Conservation (phyloP, 2,329 filamentous ascomycete genomes). For the Penicillium corylophilum region DNA sequence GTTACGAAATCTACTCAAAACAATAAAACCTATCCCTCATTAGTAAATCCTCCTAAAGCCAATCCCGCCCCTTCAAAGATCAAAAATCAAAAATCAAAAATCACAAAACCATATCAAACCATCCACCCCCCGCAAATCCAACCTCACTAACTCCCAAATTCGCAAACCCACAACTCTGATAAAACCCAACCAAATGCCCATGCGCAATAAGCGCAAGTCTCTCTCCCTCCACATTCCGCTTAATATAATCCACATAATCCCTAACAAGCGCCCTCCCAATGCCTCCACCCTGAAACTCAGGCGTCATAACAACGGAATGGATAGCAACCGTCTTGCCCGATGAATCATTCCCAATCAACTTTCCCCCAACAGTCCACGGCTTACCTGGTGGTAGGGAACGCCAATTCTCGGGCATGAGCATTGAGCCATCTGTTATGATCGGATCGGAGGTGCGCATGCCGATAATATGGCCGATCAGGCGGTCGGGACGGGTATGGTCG, state of each 20-base stretch:
- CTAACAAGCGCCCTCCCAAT: constrained; percentile 13
- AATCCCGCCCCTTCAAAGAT: background rate
- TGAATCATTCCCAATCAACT: constrained; percentile 18
- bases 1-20: background rate
- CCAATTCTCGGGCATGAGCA: constrained; percentile 19
- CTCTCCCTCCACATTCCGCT: background rate
- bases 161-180: constrained; percentile 16
- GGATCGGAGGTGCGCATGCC: constrained; percentile 4
- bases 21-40: background rate
- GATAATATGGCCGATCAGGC: constrained; percentile 18
- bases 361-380: constrained; percentile 1
- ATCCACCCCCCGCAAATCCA: constrained; percentile 14
- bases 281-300: constrained; percentile 15
- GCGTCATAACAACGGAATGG: constrained; percentile 16
- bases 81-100: background rate
- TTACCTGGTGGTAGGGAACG: constrained; percentile 1
- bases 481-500: background rate
- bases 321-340: constrained; percentile 11
- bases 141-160: constrained; percentile 11
- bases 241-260: constrained; percentile 12
- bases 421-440: constrained; percentile 15
- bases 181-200: constrained; percentile 17
- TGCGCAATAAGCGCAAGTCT: constrained; percentile 17
- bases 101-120: constrained; percentile 15
- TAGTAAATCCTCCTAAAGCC: too few relatives aligned